Evolutionary conservation across 768 basidiomycete species (phyloP), one percentile per base, ranked within the genome.

Genomic region (Aureoboletus auriporus): DNA sequence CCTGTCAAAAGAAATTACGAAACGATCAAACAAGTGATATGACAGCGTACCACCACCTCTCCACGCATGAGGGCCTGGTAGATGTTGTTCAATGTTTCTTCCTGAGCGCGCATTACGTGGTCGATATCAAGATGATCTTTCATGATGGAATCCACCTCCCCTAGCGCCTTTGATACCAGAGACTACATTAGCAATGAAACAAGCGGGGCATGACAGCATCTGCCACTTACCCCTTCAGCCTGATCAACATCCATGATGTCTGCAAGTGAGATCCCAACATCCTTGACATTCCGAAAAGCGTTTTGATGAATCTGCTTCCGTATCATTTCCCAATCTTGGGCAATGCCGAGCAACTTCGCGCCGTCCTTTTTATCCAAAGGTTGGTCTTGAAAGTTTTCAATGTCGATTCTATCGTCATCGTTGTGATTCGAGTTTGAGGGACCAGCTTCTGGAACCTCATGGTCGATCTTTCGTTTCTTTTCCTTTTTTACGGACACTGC

Each of bases 81-180:
- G 7, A 92, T 66, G 8, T 73, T 74, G 28, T 73, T 71, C 40
- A 92, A 65, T 6, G 75, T 69, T 26, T 71, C 54, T 47, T 77
- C 75, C 54, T 90, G 82, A 5, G 73, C 67, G 13, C 64, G 67
- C 71, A 90, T 79, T 56, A 84, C 80, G 4, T 75, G 68, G 39
- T 79, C 73, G 12, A 86, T 73, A 57, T 91, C 87, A 20, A 93
- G 69, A 3, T 88, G 70, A 39, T 77, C 73, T 58, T 77, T 82
- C 78, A 92, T 86, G 41, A 84, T 71, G 17, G 40, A 34, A 49
- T 94, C 90, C 4, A 93, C 71, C 52, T 80, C 74, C 16, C 65
- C 67, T 20, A 89, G 60, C 30, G 74, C 71, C 86, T 87, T 49
- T 33, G 43, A 41, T 41, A 16, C 14, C 41, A 5, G 6, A 37